Percentiles rank a stretch among this genome's conserved stretches.
Evolutionary conservation across 805 yeast species (phyloP).

Genomic region (Priceomyces carsonii): DNA sequence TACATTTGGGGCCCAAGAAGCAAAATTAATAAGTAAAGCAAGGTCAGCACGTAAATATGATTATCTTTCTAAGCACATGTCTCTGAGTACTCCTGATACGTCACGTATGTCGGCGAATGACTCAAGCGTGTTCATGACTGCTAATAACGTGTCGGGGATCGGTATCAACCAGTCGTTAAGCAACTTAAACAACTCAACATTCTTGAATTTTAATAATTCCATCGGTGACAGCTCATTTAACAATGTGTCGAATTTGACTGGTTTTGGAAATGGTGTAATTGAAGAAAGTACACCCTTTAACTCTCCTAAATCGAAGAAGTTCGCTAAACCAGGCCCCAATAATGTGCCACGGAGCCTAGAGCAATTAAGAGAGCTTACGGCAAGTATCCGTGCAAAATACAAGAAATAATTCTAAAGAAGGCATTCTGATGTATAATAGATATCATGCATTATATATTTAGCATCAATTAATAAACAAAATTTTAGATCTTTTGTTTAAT

Average conservation of each 20-base stretch:
- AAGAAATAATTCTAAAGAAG: slow-evolving; percentile 9
- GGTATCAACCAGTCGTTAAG: slow-evolving; percentile 4
- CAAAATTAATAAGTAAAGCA: slow-evolving; percentile 26
- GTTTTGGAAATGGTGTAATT: slow-evolving; percentile 36
- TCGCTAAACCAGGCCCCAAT: slow-evolving; percentile 6
- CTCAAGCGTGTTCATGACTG: slow-evolving; percentile 7
- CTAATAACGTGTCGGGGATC: slow-evolving; percentile 4
- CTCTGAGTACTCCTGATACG: slow-evolving; percentile 6
- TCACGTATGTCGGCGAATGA: slow-evolving; percentile 8
- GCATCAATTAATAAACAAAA: too few species aligned
- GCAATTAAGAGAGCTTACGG: slow-evolving; percentile 26
- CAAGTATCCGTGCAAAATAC: slow-evolving; percentile 25
- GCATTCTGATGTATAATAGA: slow-evolving; percentile 1
- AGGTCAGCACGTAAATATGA: slow-evolving; percentile 28
- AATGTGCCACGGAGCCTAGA: slow-evolving; percentile 18
- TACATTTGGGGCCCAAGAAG: slow-evolving; percentile 23
- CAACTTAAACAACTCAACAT: slow-evolving; percentile 17
- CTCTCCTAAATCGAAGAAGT: slow-evolving; percentile 23
- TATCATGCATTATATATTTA: slow-evolving; percentile 1
- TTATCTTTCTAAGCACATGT: slow-evolving; percentile 32
- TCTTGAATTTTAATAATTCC: slow-evolving; percentile 15
- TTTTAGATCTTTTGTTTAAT: too few species aligned
- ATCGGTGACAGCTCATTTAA: slow-evolving; percentile 16
- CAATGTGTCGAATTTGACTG: slow-evolving; percentile 31
- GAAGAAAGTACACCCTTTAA: slow-evolving; percentile 40